phyloP scores from a whole-genome alignment of 768 basidiomycete genomes.

The Termitomyces sp. region DNA sequence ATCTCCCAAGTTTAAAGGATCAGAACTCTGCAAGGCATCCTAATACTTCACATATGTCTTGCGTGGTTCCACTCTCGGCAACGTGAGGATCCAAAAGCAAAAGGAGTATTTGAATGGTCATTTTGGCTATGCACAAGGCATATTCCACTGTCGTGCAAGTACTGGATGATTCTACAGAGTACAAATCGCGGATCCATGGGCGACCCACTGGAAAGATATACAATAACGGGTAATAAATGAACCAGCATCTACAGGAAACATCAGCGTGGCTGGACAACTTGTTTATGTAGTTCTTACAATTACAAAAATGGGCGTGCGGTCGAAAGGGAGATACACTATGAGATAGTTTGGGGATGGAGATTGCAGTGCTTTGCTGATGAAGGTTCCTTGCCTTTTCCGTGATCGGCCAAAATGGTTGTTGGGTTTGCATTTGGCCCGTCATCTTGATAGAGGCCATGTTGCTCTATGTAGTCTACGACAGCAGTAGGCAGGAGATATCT shows the following conservation, averaged over 20 bases:
- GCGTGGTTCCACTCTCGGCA: neutral
- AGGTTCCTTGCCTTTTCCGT: conserved; percentile 31
- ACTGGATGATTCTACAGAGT: conserved; percentile 12
- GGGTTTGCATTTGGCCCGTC: conserved; percentile 31
- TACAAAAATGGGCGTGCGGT: neutral
- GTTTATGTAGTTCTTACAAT: neutral
- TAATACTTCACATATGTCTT: neutral
- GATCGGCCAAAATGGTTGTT: conserved; percentile 9
- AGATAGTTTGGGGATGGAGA: conserved; percentile 13
- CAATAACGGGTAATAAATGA: conserved; percentile 9
- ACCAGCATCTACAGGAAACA: conserved; percentile 2
- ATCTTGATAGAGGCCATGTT: conserved; percentile 71
- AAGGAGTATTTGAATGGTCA: neutral
- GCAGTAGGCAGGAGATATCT: conserved; percentile 88
- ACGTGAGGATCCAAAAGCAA: neutral
- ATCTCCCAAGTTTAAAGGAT: neutral
- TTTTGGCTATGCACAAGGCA: conserved; percentile 1
- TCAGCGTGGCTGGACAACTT: neutral
- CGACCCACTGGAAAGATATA: conserved; percentile 5
- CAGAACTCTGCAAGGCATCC: neutral
- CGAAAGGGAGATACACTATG: conserved; percentile 8
- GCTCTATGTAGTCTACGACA: conserved; percentile 93
- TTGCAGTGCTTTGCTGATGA: conserved; percentile 22
- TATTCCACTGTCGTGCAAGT: neutral
- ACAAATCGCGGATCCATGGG: conserved; percentile 11